Evolutionary conservation across 2,329 filamentous ascomycete species (phyloP).

Genomic region (Penicillium sumatraense): DNA sequence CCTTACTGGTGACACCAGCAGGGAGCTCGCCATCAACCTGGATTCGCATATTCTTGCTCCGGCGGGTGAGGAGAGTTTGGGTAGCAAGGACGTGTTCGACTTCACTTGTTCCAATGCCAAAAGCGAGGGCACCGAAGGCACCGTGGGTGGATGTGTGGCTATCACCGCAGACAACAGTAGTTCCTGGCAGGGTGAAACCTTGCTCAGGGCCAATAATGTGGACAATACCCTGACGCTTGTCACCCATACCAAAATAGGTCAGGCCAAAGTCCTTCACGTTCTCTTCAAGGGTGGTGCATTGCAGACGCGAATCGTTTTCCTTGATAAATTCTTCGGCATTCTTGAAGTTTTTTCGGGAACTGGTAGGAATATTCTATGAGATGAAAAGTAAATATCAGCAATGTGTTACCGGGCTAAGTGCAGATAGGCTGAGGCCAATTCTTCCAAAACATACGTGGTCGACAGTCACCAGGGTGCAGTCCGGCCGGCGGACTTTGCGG

Average conservation of each 20-base stretch:
- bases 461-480: conserved; percentile 94
- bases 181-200: conserved; percentile 95
- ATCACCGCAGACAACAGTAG: conserved; percentile 96
- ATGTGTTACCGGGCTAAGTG: not conserved
- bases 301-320: conserved; percentile 88
- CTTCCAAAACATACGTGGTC: conserved; percentile 75
- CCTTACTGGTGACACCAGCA: conserved; percentile 93
- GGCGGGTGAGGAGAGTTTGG: conserved; percentile 90
- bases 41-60: conserved; percentile 98
- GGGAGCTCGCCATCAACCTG: conserved; percentile 90
- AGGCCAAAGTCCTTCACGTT: conserved; percentile 97
- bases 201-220: conserved; percentile 99
- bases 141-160: conserved; percentile 98
- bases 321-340: conserved; percentile 93
- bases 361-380: conserved; percentile 85
- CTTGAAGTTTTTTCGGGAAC: conserved; percentile 88
- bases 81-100: conserved; percentile 98
- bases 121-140: conserved; percentile 91
- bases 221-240: conserved; percentile 97
- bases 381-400: conserved; percentile 18
- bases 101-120: conserved; percentile 97
- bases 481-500: conserved; percentile 85
- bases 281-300: conserved; percentile 94
- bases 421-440: not conserved
- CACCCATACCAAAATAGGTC: conserved; percentile 94